Evolutionary conservation across 345 rosid species (phyloP).

Genomic region (Citrus sinensis): DNA sequence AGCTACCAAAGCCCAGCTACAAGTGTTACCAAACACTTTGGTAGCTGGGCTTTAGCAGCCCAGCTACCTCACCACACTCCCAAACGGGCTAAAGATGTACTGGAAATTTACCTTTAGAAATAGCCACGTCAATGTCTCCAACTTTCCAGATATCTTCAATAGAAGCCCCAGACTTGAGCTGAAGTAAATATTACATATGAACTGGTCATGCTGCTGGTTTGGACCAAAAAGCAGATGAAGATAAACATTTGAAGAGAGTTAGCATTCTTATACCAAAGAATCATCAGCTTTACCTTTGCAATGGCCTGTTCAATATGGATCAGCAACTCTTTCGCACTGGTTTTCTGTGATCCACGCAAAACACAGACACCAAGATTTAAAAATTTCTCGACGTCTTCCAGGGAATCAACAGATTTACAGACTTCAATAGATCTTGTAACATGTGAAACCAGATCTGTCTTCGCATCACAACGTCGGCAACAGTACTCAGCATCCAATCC

Average conservation of each 20-base stretch:
- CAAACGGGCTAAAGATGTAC: neutral
- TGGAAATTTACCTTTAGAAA: slow-evolving; percentile 41
- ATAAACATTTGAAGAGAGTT: slow-evolving; percentile 1
- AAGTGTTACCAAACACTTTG: too few species aligned
- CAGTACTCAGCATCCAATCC: slow-evolving; percentile 89
- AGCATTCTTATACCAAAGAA: neutral
- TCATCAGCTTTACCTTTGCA: slow-evolving; percentile 47
- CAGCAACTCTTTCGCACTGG: slow-evolving; percentile 44
- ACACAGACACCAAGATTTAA: slow-evolving; percentile 55
- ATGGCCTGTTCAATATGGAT: slow-evolving; percentile 45
- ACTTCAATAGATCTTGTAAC: slow-evolving; percentile 48
- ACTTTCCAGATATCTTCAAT: slow-evolving; percentile 61
- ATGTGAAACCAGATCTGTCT: slow-evolving; percentile 62
- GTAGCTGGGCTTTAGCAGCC: too few species aligned
- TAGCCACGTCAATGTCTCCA: slow-evolving; percentile 29
- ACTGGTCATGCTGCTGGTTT: slow-evolving; percentile 16
- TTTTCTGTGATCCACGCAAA: slow-evolving; percentile 58
- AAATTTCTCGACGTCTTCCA: slow-evolving; percentile 52
- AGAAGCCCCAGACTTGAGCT: slow-evolving; percentile 60
- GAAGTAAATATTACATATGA: slow-evolving; percentile 28
- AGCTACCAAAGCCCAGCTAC: too few species aligned
- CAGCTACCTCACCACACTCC: too few species aligned
- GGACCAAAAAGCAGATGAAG: neutral
- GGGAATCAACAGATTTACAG: slow-evolving; percentile 50
- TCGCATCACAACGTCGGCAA: slow-evolving; percentile 81